Evolutionary conservation across 148 eudicot genomes (phyloP), one percentile per base, ranked within the genome.

Genomic region (Heliamphora exappendiculata): DNA sequence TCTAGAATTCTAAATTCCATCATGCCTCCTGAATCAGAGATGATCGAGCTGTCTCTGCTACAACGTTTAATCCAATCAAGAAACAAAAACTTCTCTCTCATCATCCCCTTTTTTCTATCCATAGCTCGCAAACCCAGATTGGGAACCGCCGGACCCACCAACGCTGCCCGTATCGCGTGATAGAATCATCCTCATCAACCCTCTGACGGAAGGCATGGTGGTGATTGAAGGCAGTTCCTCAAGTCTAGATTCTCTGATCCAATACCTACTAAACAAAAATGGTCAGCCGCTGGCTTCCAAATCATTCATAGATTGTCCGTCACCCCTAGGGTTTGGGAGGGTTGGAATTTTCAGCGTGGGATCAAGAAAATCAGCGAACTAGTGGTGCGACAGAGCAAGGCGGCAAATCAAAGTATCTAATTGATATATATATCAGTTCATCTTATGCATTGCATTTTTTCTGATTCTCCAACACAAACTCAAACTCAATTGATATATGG

Each of bases 211-310:
- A 24, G 78, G 81, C 3, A 78, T 88, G 88, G 78, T 82, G 42
- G 85, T 88, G 69, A 83, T 85, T 0, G 87, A 84, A 68, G 85
- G 87, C 57, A 63, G 73, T 37, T 28, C 79, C 0, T 54, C 80
- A 8, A 79, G 84, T 29, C 13, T 85, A 1, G 84, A 85, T 50
- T 19, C 84, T 28, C 79, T 84, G 65, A 22, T 87, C 11, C 72
- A n/a, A 16, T 76, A 79, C n/a, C 57, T 70, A 49, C 60, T 55
- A 60, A 41, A 20, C 28, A 87, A 86, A 33, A 81, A 70, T 12
- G 94, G 94, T 1, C 87, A 74, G 0, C 89, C 88, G 12, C 97
- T 94, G 9, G 97, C 94, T 0, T 80, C 92, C 0, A 88, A 81
- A 65, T 81, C 88, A 3, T 82, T 93, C 19, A 86, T 92, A 16